phyloP scores from a whole-genome alignment of 345 rosid species.

The Eucalyptus cladocalyx region DNA sequence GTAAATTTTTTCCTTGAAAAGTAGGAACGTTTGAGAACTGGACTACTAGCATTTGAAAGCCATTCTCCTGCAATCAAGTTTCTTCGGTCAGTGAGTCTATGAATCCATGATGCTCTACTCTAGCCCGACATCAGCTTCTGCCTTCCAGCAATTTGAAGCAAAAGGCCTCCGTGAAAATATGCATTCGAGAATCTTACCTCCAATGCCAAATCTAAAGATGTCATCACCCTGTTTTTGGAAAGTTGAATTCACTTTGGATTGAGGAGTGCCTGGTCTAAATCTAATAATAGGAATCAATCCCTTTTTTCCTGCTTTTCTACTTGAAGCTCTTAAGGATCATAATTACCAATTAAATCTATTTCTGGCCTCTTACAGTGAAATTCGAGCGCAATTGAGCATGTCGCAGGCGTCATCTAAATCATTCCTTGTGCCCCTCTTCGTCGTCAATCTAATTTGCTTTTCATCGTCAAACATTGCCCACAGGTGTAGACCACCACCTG shows the following conservation, averaged over 20 bases:
- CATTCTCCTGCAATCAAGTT: background rate
- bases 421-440: background rate
- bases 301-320: background rate
- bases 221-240: background rate
- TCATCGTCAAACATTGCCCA: background rate
- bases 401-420: background rate
- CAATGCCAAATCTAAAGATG: background rate
- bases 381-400: background rate
- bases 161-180: background rate
- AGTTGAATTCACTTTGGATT: background rate
- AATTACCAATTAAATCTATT: background rate
- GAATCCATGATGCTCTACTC: background rate
- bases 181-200: background rate
- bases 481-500: background rate
- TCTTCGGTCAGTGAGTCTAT: background rate
- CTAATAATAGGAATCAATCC: background rate
- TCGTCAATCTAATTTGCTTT: background rate
- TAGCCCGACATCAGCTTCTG: background rate
- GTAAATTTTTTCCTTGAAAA: background rate
- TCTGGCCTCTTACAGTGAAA: background rate
- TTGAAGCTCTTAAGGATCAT: background rate
- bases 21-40: background rate
- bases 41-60: background rate
- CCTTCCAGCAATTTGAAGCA: background rate
- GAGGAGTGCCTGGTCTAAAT: background rate